Evolutionary conservation across 2,329 filamentous ascomycete genomes (phyloP), one percentile per base, ranked within the genome.

Genomic region (Penicillium sp.): DNA sequence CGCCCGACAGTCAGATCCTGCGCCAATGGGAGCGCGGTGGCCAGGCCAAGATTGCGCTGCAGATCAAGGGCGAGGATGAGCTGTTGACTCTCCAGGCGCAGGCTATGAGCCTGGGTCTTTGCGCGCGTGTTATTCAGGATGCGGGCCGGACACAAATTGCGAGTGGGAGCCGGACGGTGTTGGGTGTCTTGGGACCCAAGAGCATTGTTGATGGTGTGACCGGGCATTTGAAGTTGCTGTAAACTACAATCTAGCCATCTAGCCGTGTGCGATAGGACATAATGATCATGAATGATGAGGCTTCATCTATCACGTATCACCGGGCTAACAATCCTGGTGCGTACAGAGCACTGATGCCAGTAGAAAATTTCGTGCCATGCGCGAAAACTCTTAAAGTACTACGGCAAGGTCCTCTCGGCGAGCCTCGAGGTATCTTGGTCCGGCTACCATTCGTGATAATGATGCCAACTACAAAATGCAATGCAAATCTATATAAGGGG

Each of bases 131-230:
- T 53, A 93, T 99, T 64, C 88, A 91, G 69, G 95, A 99, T 77
- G 95, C 95, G n/a, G 95, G 95, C 14, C 85, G 95, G 60, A 99
- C 95, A 46, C 95, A 99, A 84, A 98, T 99, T 75, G 93, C 92
- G 52, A 88, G 90, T 44, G 93, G 95, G 19, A 97, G 92, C 74
- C 84, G 91, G 74, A 99, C 95, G 0, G 95, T 99, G 43, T 80
- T 99, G 51, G 95, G 95, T 1, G 87, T 93, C 33, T 77, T 86
- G 57, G 93, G 89, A 26, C 93, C 93, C 0, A 93, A 89, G 81
- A 93, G 90, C 68, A 80, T 93, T 55, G 88, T 99, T 50, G 92
- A 99, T 73, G 80, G 88, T 74, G 87, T 99, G 60, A 96, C 93
- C 5, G 91, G 92, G 1, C 82, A 88, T 59, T 78, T 97, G 76